Base-by-base conservation (phyloP, 345 rosid genomes). In the Xanthoceras sorbifolium region DNA sequence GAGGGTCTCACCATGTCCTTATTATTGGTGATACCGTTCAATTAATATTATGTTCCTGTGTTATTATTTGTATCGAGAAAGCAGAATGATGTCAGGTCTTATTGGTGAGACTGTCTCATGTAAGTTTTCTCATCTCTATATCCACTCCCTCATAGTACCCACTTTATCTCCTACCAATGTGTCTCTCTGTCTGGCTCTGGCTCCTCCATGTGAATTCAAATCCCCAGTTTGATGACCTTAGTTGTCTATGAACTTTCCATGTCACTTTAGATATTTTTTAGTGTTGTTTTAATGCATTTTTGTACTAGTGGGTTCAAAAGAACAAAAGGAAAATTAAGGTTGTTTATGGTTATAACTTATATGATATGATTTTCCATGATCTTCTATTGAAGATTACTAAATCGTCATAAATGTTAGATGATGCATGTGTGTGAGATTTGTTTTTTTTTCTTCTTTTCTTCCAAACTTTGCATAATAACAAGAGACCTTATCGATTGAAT, bases 161-260 rank as follows among this genome's bases (percentile, higher is more conserved):
- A 34, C 63, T 80, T 77, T 72, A 72, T 73, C 76, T 76, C 55
- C 62, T 71, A 64, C 68, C 79, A 57, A 80, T 65, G 73, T 18
- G 2, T 14, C 34, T 60, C 36, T 38, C 23, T 72, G 48, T 29
- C 32, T 64, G 28, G 26, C 61, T 31, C 36, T 65, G 38, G 23
- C 48, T 29, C 36, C 54, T 73, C 63, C 44, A 65, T 26, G 54
- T 60, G 68, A 65, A 67, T 20, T 54, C 72, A 79, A 72, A 36
- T n/a, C 38, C 38, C 25, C 44, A 18, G 26, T 50, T 75, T 48
- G 38, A 52, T 67, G 50, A 14, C 71, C 57, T 73, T 42, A 12
- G 44, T 74, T 63, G 31, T 46, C 77, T 63, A 5, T 63, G 1
- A 46, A 54, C 78, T 64, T 74, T 74, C 46, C 70, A 48, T 48